Conservation (phyloP, 768 basidiomycete species). For the Tylopilus cervinicoccineus region DNA sequence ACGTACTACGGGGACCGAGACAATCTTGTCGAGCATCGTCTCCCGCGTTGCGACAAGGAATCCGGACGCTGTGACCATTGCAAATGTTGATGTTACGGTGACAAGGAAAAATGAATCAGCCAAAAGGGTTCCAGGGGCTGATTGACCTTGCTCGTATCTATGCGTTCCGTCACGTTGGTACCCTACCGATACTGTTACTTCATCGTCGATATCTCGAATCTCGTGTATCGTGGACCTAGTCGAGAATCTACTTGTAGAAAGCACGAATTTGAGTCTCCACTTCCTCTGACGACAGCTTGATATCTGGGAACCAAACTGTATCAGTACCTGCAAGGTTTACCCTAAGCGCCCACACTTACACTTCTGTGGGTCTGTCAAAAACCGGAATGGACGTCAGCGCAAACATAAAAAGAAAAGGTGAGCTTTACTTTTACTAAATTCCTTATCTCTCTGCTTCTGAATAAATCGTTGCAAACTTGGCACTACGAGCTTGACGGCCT, state of each 20-base stretch:
- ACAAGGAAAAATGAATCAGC: background rate
- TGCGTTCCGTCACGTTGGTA: too few relatives aligned
- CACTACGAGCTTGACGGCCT: conserved; percentile 72
- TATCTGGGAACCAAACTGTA: conserved; percentile 46
- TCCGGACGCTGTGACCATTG: conserved; percentile 5
- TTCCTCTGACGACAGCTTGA: conserved; percentile 71
- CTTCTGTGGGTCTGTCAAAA: conserved; percentile 45
- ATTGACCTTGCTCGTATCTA: background rate
- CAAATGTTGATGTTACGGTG: background rate
- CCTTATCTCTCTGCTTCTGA: conserved; percentile 73
- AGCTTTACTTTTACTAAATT: conserved; percentile 77
- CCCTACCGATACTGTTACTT: background rate
- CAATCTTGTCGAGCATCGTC: background rate
- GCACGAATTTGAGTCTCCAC: conserved; percentile 67
- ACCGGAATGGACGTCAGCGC: background rate
- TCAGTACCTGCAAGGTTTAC: conserved; percentile 6
- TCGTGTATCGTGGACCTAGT: background rate
- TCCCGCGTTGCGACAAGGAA: conserved; percentile 8
- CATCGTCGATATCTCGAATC: background rate
- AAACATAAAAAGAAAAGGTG: background rate
- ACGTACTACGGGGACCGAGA: background rate
- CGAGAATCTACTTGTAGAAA: conserved; percentile 43
- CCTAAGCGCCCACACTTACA: conserved; percentile 33
- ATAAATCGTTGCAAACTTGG: conserved; percentile 71
- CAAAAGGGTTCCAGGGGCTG: too few relatives aligned